Evolutionary conservation across 2,329 filamentous ascomycete species (phyloP).

Genomic region (Xylariaceae sp.): DNA sequence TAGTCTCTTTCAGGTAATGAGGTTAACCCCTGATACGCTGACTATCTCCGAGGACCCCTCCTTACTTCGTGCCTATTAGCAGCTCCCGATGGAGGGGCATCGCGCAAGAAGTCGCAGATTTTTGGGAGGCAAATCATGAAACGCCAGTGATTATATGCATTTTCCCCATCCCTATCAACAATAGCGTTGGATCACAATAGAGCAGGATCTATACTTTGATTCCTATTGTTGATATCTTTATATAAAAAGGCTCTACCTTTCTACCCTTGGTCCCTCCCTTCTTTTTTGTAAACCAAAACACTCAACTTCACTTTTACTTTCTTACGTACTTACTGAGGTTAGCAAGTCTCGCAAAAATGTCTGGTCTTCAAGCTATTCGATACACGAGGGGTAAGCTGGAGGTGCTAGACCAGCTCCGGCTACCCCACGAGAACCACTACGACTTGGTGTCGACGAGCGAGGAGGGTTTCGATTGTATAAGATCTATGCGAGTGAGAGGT

Average conservation of each 20-base stretch:
- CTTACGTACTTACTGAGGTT: neutral
- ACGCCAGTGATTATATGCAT: no score
- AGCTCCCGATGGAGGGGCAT: slow-evolving; percentile 10
- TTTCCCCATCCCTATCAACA: no score
- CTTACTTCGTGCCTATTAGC: neutral
- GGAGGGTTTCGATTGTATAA: slow-evolving; percentile 78
- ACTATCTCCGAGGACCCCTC: neutral
- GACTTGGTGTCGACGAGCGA: slow-evolving; percentile 64
- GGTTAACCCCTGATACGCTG: no score
- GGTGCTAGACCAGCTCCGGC: slow-evolving; percentile 76
- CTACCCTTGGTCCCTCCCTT: no score
- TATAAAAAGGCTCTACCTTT: no score
- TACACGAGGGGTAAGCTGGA: slow-evolving; percentile 67
- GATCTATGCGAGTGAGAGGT: slow-evolving; percentile 69
- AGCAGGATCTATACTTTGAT: no score
- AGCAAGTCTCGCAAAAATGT: slow-evolving; percentile 33
- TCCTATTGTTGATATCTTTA: no score
- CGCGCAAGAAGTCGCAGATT: slow-evolving; percentile 7
- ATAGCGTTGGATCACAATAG: no score
- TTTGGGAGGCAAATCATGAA: slow-evolving; percentile 1
- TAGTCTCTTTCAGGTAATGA: no score
- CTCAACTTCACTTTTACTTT: neutral
- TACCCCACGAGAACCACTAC: slow-evolving; percentile 76
- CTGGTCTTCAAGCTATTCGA: slow-evolving; percentile 69
- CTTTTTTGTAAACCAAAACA: no score